Conservation (phyloP, 352 stramenopile genomes). For the Phytophthora agathidicida region DNA sequence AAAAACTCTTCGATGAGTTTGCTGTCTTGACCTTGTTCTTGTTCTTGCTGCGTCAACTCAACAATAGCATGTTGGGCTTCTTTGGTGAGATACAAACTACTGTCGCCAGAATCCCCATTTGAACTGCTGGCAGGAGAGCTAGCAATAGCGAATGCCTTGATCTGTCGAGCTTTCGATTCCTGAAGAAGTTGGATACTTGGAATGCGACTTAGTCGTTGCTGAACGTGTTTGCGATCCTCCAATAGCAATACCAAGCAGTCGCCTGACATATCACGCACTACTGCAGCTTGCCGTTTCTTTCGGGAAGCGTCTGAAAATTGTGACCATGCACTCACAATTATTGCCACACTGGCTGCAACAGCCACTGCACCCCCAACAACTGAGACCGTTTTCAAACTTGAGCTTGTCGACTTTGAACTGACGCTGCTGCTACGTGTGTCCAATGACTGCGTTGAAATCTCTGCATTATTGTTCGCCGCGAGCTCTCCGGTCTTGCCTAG, state of each 20-base stretch:
- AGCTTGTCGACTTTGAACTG: conserved; percentile 31
- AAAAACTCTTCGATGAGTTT: conserved; percentile 78
- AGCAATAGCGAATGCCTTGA: conserved; percentile 28
- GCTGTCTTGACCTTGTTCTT: conserved; percentile 50
- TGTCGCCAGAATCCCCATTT: conserved; percentile 1
- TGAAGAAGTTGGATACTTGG: conserved; percentile 38
- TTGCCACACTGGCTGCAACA: conserved; percentile 71
- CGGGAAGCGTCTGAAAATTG: conserved; percentile 72
- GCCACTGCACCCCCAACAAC: conserved; percentile 77
- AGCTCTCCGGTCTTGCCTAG: conserved; percentile 26
- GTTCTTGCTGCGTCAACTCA: conserved; percentile 25
- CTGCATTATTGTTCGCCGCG: conserved; percentile 28
- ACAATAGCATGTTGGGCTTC: conserved; percentile 36
- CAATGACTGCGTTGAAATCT: conserved; percentile 13
- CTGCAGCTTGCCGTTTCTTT: conserved; percentile 65
- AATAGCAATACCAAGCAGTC: conserved; percentile 76
- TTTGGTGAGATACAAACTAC: conserved; percentile 22
- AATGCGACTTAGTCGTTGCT: conserved; percentile 34
- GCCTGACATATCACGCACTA: conserved; percentile 79
- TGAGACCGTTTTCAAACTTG: conserved; percentile 57
- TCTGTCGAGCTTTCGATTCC: conserved; percentile 39
- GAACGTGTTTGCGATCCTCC: conserved; percentile 55
- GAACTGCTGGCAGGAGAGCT: conserved; percentile 7
- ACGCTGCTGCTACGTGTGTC: conserved; percentile 27
- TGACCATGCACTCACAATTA: conserved; percentile 83